Evolutionary conservation across 192 early-diverging fungal species (phyloP).

Genomic region (Gigaspora rosea): DNA sequence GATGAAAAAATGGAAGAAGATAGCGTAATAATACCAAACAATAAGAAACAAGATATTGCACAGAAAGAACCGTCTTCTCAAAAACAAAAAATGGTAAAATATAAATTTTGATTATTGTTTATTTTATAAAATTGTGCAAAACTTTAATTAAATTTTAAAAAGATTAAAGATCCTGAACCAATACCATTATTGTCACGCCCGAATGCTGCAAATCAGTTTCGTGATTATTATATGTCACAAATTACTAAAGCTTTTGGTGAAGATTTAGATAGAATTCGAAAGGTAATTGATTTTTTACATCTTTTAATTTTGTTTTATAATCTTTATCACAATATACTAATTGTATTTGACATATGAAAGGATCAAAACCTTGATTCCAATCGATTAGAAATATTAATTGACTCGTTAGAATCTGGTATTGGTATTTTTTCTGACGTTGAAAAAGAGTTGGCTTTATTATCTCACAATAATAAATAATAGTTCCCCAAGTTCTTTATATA

Average conservation of each 20-base stretch:
- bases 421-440: slow-evolving; percentile 43
- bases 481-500: background rate
- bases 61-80: background rate
- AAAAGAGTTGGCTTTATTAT: slow-evolving; percentile 33
- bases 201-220: slow-evolving; percentile 34
- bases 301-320: too few relatives aligned
- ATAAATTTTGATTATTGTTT: background rate
- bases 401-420: slow-evolving; percentile 46
- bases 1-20: too few relatives aligned
- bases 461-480: background rate
- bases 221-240: slow-evolving; percentile 42
- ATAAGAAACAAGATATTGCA: too few relatives aligned
- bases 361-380: slow-evolving; percentile 34
- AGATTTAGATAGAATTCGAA: slow-evolving; percentile 42
- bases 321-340: background rate
- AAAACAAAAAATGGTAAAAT: background rate
- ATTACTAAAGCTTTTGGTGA: slow-evolving; percentile 45
- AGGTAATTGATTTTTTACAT: slow-evolving; percentile 22
- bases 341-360: slow-evolving; percentile 25
- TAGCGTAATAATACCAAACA: too few relatives aligned
- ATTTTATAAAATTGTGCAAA: background rate
- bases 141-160: background rate
- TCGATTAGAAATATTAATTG: slow-evolving; percentile 41
- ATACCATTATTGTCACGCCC: slow-evolving; percentile 25
- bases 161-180: slow-evolving; percentile 8